A percentile compares a stretch with the other conserved stretches of the same genome.
Evolutionary conservation across 148 eudicot species (phyloP).

Genomic region (Amaranthus cruentus): DNA sequence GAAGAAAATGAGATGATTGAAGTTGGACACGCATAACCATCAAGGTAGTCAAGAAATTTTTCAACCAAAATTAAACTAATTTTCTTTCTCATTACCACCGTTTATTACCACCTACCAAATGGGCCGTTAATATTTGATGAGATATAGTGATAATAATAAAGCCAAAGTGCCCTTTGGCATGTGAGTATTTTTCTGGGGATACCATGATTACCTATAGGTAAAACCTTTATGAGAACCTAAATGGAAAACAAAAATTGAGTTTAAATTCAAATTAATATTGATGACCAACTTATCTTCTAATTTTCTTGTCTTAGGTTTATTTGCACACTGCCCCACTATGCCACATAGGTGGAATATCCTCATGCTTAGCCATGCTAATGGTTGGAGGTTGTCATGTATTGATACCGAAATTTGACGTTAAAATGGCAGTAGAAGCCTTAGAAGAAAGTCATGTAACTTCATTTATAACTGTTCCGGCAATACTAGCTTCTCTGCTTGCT

Average conservation of each 20-base stretch:
- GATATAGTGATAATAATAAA: neutral
- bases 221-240: neutral
- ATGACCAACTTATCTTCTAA: neutral
- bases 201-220: neutral
- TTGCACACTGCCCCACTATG: constrained; percentile 89
- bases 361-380: constrained; percentile 84
- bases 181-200: neutral
- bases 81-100: no score
- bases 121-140: neutral
- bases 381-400: constrained; percentile 86
- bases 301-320: constrained; percentile 47
- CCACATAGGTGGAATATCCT: constrained; percentile 96
- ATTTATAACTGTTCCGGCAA: constrained; percentile 78
- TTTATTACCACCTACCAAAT: no score
- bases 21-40: no score
- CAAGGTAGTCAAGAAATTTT: no score
- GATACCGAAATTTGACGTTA: constrained; percentile 79
- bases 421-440: constrained; percentile 55
- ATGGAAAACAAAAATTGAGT: neutral
- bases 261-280: neutral
- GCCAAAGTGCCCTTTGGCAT: neutral
- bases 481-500: constrained; percentile 75
- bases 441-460: constrained; percentile 58
- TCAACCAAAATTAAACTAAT: no score
- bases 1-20: no score